Conservation (phyloP, 2,329 filamentous ascomycete genomes). For the Kalmusia sp. region DNA sequence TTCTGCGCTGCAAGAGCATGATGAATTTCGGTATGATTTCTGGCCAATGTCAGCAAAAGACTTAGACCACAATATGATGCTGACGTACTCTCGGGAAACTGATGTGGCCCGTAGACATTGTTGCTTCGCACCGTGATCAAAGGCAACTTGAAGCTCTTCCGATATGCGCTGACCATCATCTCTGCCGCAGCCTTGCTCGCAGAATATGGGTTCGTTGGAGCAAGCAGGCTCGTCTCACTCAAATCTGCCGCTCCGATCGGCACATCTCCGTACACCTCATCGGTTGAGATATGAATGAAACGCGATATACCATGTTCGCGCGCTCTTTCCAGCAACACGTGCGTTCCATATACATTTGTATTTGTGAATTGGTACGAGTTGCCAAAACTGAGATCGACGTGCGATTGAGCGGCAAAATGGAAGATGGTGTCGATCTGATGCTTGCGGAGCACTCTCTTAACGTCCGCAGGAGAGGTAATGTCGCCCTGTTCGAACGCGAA, state of each 20-base stretch:
- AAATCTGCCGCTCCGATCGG: conserved; percentile 74
- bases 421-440: conserved; percentile 80
- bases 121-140: conserved; percentile 82
- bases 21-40: conserved; percentile 87
- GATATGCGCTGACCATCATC: conserved; percentile 87
- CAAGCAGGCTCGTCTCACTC: conserved; percentile 75
- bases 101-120: conserved; percentile 85
- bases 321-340: conserved; percentile 79
- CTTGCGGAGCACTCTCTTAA: conserved; percentile 73
- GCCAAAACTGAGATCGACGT: conserved; percentile 82
- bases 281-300: conserved; percentile 84
- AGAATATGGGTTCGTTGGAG: conserved; percentile 82
- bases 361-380: conserved; percentile 83
- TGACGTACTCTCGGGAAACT: conserved; percentile 79
- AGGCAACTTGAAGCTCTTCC: conserved; percentile 81
- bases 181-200: conserved; percentile 83
- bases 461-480: conserved; percentile 73
- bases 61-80: too few species aligned
- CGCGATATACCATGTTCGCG: conserved; percentile 73
- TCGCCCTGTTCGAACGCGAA: conserved; percentile 83
- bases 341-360: conserved; percentile 85
- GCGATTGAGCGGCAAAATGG: conserved; percentile 86
- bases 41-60: conserved; percentile 44
- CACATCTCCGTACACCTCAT: conserved; percentile 86
- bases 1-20: conserved; percentile 70